Percentiles rank a stretch among this genome's conserved stretches.
Conservation (phyloP, 2,329 filamentous ascomycete genomes). For the Colletotrichum sp. region DNA sequence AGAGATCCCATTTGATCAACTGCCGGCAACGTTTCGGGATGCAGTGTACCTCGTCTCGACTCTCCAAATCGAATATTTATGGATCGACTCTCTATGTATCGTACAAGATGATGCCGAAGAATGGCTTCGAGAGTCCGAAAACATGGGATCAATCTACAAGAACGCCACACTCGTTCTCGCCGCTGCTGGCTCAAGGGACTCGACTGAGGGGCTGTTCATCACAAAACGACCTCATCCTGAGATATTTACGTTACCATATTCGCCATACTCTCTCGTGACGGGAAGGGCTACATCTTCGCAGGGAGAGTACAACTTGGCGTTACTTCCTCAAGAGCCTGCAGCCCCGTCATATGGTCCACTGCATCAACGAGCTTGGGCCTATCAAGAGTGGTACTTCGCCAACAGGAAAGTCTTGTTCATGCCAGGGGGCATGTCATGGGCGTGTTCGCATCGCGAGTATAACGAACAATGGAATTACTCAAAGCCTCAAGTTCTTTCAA, state of each 20-base stretch:
- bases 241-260: not conserved
- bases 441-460: not conserved
- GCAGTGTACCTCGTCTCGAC: not conserved
- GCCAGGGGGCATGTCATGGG: not conserved
- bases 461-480: not conserved
- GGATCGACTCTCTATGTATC: not conserved
- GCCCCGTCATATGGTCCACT: not conserved
- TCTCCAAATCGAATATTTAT: not conserved
- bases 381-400: not conserved
- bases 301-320: not conserved
- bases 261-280: not conserved
- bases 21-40: not conserved
- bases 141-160: not conserved
- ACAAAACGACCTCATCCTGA: not conserved
- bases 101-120: not conserved
- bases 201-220: not conserved
- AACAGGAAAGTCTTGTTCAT: not conserved
- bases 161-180: not conserved
- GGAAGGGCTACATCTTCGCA: not conserved
- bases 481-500: not conserved
- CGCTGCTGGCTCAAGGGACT: not conserved
- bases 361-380: not conserved
- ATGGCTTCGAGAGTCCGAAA: not conserved
- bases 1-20: not conserved
- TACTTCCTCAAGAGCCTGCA: not conserved